phyloP scores from a whole-genome alignment of 148 eudicot species.

The Vaccinium vitisidaea region DNA sequence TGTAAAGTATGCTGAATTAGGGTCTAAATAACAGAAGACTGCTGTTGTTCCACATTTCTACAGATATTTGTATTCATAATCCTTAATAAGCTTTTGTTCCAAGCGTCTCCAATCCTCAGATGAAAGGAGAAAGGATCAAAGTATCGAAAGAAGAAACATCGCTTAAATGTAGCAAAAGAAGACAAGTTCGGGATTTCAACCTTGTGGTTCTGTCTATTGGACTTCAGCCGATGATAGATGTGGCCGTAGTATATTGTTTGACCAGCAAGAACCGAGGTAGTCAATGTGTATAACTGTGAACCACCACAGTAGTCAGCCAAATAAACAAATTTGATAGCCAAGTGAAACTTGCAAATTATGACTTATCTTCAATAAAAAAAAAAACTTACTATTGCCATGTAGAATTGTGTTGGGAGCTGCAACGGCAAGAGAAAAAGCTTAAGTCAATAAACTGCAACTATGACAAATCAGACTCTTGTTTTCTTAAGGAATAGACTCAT shows the following conservation, averaged over 20 bases:
- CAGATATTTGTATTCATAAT: too few species aligned
- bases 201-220: constrained; percentile 38
- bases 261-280: constrained; percentile 50
- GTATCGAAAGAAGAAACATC: not conserved
- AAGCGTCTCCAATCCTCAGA: not conserved
- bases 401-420: constrained; percentile 88
- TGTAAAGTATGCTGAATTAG: not conserved
- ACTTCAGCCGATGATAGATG: constrained; percentile 49
- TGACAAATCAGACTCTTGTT: not conserved
- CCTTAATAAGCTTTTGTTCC: too few species aligned
- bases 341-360: not conserved
- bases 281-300: constrained; percentile 56
- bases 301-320: not conserved
- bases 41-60: too few species aligned
- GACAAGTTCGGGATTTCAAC: constrained; percentile 28
- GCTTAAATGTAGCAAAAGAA: not conserved
- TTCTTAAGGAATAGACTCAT: not conserved
- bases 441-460: not conserved
- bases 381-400: constrained; percentile 66
- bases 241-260: constrained; percentile 66
- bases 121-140: not conserved
- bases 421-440: constrained; percentile 18
- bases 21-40: not conserved
- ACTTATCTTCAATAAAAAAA: not conserved
- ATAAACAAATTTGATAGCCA: not conserved